phyloP scores from a whole-genome alignment of 2,329 filamentous ascomycete genomes.

The Aureobasidium sp. region DNA sequence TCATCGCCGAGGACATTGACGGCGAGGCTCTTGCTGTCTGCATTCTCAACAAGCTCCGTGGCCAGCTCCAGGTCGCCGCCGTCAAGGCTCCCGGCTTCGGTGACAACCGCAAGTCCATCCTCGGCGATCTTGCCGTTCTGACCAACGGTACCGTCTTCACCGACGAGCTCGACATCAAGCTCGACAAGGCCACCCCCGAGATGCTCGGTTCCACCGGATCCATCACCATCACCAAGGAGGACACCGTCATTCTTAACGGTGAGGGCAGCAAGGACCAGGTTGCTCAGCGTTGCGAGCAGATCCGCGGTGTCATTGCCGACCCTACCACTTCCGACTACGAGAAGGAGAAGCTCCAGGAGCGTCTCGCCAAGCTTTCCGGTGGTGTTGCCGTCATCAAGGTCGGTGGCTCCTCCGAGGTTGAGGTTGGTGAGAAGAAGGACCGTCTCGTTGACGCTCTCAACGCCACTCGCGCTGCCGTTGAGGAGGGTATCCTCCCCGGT shows the following conservation, averaged over 20 bases:
- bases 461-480: constrained; percentile 93
- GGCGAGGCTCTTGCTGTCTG: constrained; percentile 97
- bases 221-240: constrained; percentile 99
- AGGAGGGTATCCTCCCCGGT: constrained; percentile 97
- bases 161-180: constrained; percentile 97
- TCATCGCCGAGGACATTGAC: constrained; percentile 98
- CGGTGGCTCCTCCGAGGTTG: constrained; percentile 92
- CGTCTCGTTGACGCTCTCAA: constrained; percentile 97
- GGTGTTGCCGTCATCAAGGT: constrained; percentile 99
- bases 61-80: constrained; percentile 94
- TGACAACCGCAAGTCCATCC: constrained; percentile 99
- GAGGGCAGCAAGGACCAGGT: constrained; percentile 92
- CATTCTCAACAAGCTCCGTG: constrained; percentile 99
- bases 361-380: constrained; percentile 96
- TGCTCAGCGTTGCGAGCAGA: constrained; percentile 95
- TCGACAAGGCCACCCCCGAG: constrained; percentile 93
- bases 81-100: constrained; percentile 99
- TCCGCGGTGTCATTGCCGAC: constrained; percentile 92
- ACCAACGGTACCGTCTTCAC: constrained; percentile 97
- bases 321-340: constrained; percentile 95
- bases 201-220: constrained; percentile 95
- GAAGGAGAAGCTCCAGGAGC: constrained; percentile 99
- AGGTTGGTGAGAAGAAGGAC: constrained; percentile 99
- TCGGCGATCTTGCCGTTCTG: constrained; percentile 89
- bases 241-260: constrained; percentile 96